A percentile compares a stretch with the other conserved stretches of the same genome.
Evolutionary conservation across 1,139 yeast species (phyloP).

Genomic region (Yamadazyma epiphylla): DNA sequence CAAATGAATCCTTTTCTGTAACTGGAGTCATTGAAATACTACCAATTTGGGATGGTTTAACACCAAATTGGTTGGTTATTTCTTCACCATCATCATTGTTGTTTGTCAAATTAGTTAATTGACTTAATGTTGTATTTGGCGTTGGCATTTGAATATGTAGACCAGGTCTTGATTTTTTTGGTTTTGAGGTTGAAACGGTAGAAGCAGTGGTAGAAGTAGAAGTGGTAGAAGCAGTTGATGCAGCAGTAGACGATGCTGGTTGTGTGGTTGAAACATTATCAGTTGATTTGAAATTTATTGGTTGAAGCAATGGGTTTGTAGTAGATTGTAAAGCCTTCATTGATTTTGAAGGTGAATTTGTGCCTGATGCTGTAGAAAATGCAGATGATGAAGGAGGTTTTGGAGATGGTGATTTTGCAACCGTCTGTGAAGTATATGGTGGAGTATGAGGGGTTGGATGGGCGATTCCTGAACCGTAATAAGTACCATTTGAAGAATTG

Average conservation of each 20-base stretch:
- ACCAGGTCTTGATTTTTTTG: conserved; percentile 31
- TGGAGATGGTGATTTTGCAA: conserved; percentile 37
- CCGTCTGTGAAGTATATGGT: conserved; percentile 23
- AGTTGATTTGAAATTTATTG: conserved; percentile 46
- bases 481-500: conserved; percentile 6
- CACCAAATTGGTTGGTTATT: conserved; percentile 63
- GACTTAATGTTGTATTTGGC: conserved; percentile 32
- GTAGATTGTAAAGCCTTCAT: conserved; percentile 52
- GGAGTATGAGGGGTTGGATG: conserved; percentile 32
- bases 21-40: conserved; percentile 74
- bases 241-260: conserved; percentile 1
- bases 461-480: conserved; percentile 5
- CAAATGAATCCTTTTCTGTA: conserved; percentile 48
- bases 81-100: conserved; percentile 19
- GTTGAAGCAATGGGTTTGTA: conserved; percentile 53
- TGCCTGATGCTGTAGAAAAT: conserved; percentile 15
- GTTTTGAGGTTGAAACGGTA: conserved; percentile 5
- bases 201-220: conserved; percentile 1
- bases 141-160: conserved; percentile 49
- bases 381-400: conserved; percentile 29
- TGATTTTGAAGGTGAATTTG: conserved; percentile 45
- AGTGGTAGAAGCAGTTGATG: background rate
- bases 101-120: conserved; percentile 33
- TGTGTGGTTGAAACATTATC: conserved; percentile 2
- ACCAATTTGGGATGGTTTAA: conserved; percentile 49